Evolutionary conservation across 805 yeast species (phyloP), one percentile per base, ranked within the genome.

Genomic region (Candida chauliodis): DNA sequence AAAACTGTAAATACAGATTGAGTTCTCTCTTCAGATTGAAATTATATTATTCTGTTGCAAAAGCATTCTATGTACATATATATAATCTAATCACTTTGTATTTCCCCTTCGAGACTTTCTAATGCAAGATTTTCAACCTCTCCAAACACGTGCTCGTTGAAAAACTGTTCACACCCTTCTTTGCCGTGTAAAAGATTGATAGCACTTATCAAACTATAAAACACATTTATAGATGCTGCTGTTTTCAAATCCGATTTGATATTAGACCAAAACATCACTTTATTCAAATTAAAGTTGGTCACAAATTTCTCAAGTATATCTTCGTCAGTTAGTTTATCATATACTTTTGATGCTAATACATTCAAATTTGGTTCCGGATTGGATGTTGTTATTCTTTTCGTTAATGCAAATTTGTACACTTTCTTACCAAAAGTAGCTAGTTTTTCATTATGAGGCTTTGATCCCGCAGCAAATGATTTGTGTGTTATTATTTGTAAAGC

Each of bases 381-480:
- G 30, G 40, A n/a, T 45, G 8, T 10, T 19, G 63, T 49, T 11
- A 70, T 75, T 42, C 55, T 55, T 50, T 75, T 73, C 23, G 78
- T 69, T 28, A 71, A 59, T 38, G 52, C 57, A 36, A 72, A 65
- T 53, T 78, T 79, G 46, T 83, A 58, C 49, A 80, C 63, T 53
- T 81, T 82, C 25, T 73, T 55, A 13, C 95, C 97, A 56, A 87
- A 65, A 30, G 82, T 74, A 14, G 87, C 71, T 50, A 91, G 69
- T 58, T 83, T 84, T 57, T 89, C 96, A 63, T 90, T 91, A 64
- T 85, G 87, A 6, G 97, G 96, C 51, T 81, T 79, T 45, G 76
- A 69, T 8, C 96, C 97, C 63, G 87, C 95, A 4, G 95, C 95
- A 70, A 89, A 91, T 16, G 96, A 86, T 65, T 91, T 91, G 66